Conservation (phyloP, 1,139 yeast species). For the Pichia sp. region DNA sequence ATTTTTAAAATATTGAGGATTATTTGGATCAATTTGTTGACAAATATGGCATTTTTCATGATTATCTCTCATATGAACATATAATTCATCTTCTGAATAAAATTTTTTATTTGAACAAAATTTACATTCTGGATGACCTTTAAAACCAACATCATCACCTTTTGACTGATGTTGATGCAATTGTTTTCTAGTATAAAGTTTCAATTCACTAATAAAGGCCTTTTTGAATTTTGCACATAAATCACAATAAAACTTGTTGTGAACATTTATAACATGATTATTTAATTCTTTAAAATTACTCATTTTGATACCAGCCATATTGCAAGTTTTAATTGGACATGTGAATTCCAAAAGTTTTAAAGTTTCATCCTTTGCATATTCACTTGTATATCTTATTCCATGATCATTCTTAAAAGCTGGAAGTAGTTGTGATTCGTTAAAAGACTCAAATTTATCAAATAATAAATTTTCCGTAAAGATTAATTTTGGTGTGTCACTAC, state of each 20-base stretch:
- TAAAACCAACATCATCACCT: conserved; percentile 70
- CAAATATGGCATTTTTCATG: conserved; percentile 93
- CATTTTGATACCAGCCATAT: conserved; percentile 13
- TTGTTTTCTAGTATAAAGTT: conserved; percentile 54
- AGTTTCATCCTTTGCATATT: conserved; percentile 38
- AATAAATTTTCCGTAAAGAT: conserved; percentile 50
- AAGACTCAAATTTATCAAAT: conserved; percentile 24
- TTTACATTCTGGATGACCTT: conserved; percentile 86
- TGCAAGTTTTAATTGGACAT: conserved; percentile 42
- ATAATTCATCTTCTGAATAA: conserved; percentile 85
- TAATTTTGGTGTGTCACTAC: conserved; percentile 57
- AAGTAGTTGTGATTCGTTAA: conserved; percentile 4
- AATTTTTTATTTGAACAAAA: conserved; percentile 72
- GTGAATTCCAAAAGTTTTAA: conserved; percentile 46
- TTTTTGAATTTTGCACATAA: conserved; percentile 72
- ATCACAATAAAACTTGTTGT: conserved; percentile 60
- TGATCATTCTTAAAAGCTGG: conserved; percentile 37
- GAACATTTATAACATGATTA: conserved; percentile 59
- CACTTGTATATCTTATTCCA: conserved; percentile 48
- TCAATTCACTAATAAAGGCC: conserved; percentile 69
- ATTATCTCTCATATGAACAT: conserved; percentile 70
- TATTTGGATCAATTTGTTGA: conserved; percentile 57
- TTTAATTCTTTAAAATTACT: conserved; percentile 49
- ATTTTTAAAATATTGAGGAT: conserved; percentile 73
- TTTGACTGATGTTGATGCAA: conserved; percentile 62